Evolutionary conservation across 352 stramenopile species (phyloP), one percentile per base, ranked within the genome.

Genomic region (Pythium vanterpoolii): DNA sequence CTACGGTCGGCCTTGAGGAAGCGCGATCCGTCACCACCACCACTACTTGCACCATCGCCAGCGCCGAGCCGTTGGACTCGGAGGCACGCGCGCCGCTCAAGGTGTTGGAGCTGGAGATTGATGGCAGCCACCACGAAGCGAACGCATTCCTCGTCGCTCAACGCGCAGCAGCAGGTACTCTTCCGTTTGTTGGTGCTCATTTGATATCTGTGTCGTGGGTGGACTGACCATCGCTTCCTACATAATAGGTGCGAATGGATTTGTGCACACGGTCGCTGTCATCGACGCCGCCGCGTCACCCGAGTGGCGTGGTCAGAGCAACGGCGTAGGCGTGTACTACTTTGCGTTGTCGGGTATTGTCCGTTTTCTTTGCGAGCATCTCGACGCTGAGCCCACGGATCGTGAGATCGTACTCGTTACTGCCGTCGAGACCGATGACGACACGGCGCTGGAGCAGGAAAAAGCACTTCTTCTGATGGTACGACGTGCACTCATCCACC

Each of bases 331-430:
- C 43, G 38, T 72, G 0, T 72, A 68, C 34, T 64, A 60, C 36
- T 72, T 65, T 26, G 58, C 53, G 4, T 36, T 72, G 11, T 72
- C 64, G 2, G 61, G 53, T 5, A 52, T 72, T n/a, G 16, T 72
- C n/a, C 30, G 49, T 11, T 72, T 72, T 36, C 33, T 72, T n/a
- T 42, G 51, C 13, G 64, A 66, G 5, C 34, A 65, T n/a, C 27
- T 55, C 21, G 21, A 50, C 1, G 16, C 2, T 18, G 45, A 48
- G 0, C 13, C 27, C 3, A 54, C 4, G 1, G 18, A 26, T 6
- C 31, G 19, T 6, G 48, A 51, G 24, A 9, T 57, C 9, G 14
- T 58, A 4, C 23, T 69, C 18, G 21, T 65, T n/a, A 14, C n/a
- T 21, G 38, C 31, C 18, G 34, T 27, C 4, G 23, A 48, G 0